These are phyloP conservation scores for Vanrija sp. DNA, from an alignment of 1,284 basidiomycete genomes.

Conservation along the genomic window DNA sequence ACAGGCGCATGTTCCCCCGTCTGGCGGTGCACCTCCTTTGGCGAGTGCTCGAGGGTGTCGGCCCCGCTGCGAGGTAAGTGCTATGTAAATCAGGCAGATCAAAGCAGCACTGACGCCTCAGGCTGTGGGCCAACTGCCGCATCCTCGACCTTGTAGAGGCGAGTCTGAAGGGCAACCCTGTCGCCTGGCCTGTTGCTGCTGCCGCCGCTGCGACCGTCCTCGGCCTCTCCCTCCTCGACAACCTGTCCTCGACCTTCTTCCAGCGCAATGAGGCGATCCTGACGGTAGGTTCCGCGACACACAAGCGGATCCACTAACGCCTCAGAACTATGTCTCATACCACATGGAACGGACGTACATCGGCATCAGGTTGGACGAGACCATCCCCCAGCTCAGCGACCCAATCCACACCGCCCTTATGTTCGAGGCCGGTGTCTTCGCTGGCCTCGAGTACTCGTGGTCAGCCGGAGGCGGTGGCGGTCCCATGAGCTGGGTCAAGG, in stretches of 20 bases:
- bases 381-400: constrained; percentile 69
- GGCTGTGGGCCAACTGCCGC: constrained; percentile 21
- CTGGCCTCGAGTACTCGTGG: constrained; percentile 14
- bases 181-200: constrained; percentile 11
- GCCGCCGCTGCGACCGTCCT: constrained; percentile 10
- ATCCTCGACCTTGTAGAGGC: constrained; percentile 28
- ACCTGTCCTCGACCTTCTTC: constrained; percentile 13
- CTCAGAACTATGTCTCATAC: constrained; percentile 65
- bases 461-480: constrained; percentile 7
- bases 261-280: constrained; percentile 2
- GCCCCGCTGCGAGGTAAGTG: constrained; percentile 22
- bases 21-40: constrained; percentile 8
- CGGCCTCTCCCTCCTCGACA: constrained; percentile 11
- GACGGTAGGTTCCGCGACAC: constrained; percentile 6
- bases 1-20: neutral
- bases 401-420: constrained; percentile 66
- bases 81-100: neutral
- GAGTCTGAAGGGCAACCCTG: constrained; percentile 10
- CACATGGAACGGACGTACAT: constrained; percentile 70
- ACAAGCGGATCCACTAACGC: constrained; percentile 23
- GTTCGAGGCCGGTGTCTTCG: constrained; percentile 62
- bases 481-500: constrained; percentile 44
- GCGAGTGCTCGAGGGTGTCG: constrained; percentile 18
- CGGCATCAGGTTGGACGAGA: constrained; percentile 67
- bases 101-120: constrained; percentile 1